A percentile compares a stretch with the other conserved stretches of the same genome.
Evolutionary conservation across 495 filamentous ascomycete species (phyloP).

Genomic region (Tuber indicum): DNA sequence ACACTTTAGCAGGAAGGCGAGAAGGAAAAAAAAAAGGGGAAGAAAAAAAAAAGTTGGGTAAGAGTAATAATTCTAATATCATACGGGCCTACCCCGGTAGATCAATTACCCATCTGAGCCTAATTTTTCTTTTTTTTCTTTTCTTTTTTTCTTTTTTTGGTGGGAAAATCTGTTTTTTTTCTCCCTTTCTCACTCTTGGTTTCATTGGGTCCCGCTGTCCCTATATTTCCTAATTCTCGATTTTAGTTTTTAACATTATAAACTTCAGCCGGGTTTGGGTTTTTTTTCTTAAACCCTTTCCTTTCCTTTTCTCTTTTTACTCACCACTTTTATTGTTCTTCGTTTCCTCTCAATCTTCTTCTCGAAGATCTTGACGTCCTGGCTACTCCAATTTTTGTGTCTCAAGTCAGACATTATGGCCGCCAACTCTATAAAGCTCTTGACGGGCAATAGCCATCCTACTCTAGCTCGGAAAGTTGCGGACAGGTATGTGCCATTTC

Average conservation of each 20-base stretch:
- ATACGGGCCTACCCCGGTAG: background rate
- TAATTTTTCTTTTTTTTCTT: background rate
- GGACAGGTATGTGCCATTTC: constrained; percentile 60
- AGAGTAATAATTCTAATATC: background rate
- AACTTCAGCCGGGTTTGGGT: background rate
- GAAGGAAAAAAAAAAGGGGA: background rate
- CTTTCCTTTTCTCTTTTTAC: constrained; percentile 8
- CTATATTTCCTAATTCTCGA: constrained; percentile 6
- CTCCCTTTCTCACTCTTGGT: background rate
- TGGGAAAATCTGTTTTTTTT: background rate
- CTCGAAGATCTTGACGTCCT: background rate
- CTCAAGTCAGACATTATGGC: constrained; percentile 40
- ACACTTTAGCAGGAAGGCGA: background rate
- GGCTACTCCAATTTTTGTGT: background rate
- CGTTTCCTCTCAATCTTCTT: background rate
- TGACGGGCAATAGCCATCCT: constrained; percentile 94
- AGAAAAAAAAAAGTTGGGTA: background rate
- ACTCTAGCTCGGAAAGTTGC: constrained; percentile 82
- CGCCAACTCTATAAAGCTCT: constrained; percentile 84
- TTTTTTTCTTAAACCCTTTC: constrained; percentile 1
- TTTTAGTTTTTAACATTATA: background rate
- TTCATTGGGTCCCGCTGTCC: background rate
- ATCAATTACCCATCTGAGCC: background rate
- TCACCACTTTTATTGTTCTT: background rate
- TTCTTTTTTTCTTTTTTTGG: background rate